Conservation (phyloP, 2,329 filamentous ascomycete genomes). For the Microcyclosporella mali region DNA sequence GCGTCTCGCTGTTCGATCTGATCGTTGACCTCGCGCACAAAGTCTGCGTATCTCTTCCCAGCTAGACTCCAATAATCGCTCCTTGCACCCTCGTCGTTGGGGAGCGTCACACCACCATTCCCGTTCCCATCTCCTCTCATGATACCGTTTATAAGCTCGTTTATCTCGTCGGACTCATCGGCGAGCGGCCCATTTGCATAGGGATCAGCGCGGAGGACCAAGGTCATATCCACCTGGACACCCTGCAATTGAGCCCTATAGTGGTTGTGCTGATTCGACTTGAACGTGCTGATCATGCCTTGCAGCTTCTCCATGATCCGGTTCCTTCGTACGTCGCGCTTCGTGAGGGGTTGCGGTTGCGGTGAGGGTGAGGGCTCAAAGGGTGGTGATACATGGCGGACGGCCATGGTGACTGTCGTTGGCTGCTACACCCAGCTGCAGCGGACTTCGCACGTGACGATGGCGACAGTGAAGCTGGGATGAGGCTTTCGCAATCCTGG, state of each 20-base stretch:
- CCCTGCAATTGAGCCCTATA: slow-evolving; percentile 87
- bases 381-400: slow-evolving; percentile 15
- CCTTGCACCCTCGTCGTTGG: slow-evolving; percentile 49
- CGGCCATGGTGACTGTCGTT: slow-evolving; percentile 12
- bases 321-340: slow-evolving; percentile 84
- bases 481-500: no score
- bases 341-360: slow-evolving; percentile 55
- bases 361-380: slow-evolving; percentile 33
- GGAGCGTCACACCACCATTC: slow-evolving; percentile 32
- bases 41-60: slow-evolving; percentile 77
- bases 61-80: slow-evolving; percentile 61
- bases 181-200: slow-evolving; percentile 64
- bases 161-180: slow-evolving; percentile 59
- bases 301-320: slow-evolving; percentile 73
- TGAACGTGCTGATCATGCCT: slow-evolving; percentile 69
- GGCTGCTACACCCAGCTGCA: not conserved
- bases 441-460: not conserved
- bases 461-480: no score
- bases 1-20: slow-evolving; percentile 82
- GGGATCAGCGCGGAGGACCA: slow-evolving; percentile 78
- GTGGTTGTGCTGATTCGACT: slow-evolving; percentile 70
- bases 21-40: slow-evolving; percentile 80
- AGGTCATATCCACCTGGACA: slow-evolving; percentile 82
- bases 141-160: slow-evolving; percentile 49
- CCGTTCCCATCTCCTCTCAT: slow-evolving; percentile 22